Conservation (phyloP, 768 basidiomycete genomes). For the Heimioporus sp. region DNA sequence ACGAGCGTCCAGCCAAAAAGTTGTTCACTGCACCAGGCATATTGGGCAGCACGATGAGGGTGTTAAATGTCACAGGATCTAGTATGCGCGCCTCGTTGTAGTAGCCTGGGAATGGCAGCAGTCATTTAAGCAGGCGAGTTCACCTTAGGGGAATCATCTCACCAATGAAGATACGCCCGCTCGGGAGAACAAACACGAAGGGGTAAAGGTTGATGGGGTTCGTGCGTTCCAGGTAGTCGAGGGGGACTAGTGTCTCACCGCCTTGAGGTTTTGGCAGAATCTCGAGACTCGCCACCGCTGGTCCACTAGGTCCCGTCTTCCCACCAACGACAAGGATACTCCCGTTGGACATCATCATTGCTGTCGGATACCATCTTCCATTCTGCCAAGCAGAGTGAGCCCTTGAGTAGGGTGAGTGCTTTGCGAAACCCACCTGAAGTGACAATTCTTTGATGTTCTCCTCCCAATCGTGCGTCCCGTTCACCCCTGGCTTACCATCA, state of each 20-base stretch:
- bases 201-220: slow-evolving; percentile 83
- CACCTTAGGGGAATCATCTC: slow-evolving; percentile 13
- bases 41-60: slow-evolving; percentile 60
- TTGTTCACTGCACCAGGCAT: slow-evolving; percentile 74
- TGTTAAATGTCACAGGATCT: slow-evolving; percentile 62
- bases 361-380: slow-evolving; percentile 72
- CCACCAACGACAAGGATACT: slow-evolving; percentile 74
- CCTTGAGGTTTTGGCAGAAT: no score
- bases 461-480: slow-evolving; percentile 79
- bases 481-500: slow-evolving; percentile 62
- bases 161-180: slow-evolving; percentile 70
- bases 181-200: slow-evolving; percentile 70
- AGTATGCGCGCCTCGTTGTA: slow-evolving; percentile 81
- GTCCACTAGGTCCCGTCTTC: slow-evolving; percentile 68
- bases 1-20: slow-evolving; percentile 71
- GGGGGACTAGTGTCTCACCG: slow-evolving; percentile 32
- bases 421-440: slow-evolving; percentile 51
- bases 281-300: slow-evolving; percentile 3
- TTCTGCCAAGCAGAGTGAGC: slow-evolving; percentile 30
- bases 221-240: slow-evolving; percentile 68
- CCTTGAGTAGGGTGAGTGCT: no score
- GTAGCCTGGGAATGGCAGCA: slow-evolving; percentile 45
- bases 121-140: not conserved
- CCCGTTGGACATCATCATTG: slow-evolving; percentile 70
- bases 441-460: slow-evolving; percentile 57